Conservation (phyloP, 1,284 basidiomycete species). For the Cutaneotrichosporon dermatis region DNA sequence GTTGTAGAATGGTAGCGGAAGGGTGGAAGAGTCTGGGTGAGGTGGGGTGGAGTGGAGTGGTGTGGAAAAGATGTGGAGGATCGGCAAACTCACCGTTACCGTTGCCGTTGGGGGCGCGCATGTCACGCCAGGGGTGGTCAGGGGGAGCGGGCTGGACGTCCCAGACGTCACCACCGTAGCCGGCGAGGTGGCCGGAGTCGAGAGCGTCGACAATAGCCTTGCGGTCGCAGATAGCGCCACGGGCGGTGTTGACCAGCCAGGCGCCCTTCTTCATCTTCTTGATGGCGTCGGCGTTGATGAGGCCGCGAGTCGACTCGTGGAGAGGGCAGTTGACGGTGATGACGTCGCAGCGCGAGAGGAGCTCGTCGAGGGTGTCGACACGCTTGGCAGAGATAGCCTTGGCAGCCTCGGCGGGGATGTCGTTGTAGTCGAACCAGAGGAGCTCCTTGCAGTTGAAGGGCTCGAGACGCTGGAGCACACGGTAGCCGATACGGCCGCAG, state of each 20-base stretch:
- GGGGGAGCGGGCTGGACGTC: conserved; percentile 78
- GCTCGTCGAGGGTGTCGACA: conserved; percentile 77
- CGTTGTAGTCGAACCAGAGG: conserved; percentile 85
- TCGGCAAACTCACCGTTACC: conserved; percentile 56
- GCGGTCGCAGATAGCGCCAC: conserved; percentile 85
- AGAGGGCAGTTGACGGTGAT: conserved; percentile 70
- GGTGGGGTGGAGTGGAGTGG: no score
- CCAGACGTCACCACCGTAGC: conserved; percentile 68
- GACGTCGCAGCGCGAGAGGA: conserved; percentile 60
- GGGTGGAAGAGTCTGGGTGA: no score
- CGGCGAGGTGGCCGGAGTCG: conserved; percentile 68
- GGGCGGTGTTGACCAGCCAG: conserved; percentile 92
- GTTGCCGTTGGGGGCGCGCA: conserved; percentile 71
- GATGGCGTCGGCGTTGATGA: conserved; percentile 77
- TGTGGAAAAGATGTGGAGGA: no score
- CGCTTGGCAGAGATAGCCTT: conserved; percentile 68
- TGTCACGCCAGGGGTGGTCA: conserved; percentile 80
- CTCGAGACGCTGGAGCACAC: conserved; percentile 78
- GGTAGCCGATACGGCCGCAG: conserved; percentile 80
- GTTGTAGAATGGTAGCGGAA: no score
- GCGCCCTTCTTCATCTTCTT: conserved; percentile 82
- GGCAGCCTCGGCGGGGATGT: conserved; percentile 69
- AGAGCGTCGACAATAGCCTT: conserved; percentile 74
- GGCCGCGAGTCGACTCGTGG: conserved; percentile 77
- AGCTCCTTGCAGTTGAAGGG: conserved; percentile 90